Conservation (phyloP, 2,329 filamentous ascomycete species). For the Diaporthe australafricana region DNA sequence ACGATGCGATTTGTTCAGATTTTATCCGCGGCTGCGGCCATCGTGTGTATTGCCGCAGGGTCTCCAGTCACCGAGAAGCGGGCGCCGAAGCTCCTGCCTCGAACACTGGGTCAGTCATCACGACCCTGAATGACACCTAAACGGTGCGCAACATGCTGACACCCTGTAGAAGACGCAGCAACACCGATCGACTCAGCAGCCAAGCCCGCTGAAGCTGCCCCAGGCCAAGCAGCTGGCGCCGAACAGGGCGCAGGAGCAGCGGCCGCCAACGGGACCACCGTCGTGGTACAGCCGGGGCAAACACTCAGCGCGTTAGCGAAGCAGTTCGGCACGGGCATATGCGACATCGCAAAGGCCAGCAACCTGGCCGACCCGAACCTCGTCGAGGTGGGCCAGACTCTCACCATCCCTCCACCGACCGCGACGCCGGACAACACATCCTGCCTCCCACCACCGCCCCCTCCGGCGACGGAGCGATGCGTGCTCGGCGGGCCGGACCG, state of each 20-base stretch:
- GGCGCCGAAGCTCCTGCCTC: not conserved
- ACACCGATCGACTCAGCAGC: slow-evolving; percentile 1
- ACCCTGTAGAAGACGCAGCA: not conserved
- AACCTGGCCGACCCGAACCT: slow-evolving; percentile 23
- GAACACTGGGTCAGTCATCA: not conserved
- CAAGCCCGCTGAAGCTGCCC: slow-evolving; percentile 9
- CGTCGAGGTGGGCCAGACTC: slow-evolving; percentile 1
- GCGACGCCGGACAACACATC: slow-evolving; percentile 27
- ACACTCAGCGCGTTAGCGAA: slow-evolving; percentile 15
- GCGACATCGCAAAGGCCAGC: slow-evolving; percentile 31
- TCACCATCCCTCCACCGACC: slow-evolving; percentile 23
- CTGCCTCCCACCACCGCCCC: slow-evolving; percentile 17
- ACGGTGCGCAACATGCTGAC: not conserved
- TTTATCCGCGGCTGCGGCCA: slow-evolving; percentile 14
- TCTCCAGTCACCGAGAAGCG: slow-evolving; percentile 4
- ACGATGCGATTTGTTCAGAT: slow-evolving; percentile 19
- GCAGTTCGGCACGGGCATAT: slow-evolving; percentile 29
- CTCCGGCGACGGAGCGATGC: slow-evolving; percentile 17
- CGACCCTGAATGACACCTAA: not conserved
- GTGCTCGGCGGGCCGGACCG: slow-evolving; percentile 27
- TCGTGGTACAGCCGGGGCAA: slow-evolving; percentile 10
- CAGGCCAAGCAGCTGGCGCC: not conserved
- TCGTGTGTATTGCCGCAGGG: slow-evolving; percentile 6
- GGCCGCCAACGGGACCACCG: slow-evolving; percentile 5
- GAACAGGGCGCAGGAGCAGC: not conserved